Conservation (phyloP, 73 alveolate genomes). For the Tetrahymena thermophila region DNA sequence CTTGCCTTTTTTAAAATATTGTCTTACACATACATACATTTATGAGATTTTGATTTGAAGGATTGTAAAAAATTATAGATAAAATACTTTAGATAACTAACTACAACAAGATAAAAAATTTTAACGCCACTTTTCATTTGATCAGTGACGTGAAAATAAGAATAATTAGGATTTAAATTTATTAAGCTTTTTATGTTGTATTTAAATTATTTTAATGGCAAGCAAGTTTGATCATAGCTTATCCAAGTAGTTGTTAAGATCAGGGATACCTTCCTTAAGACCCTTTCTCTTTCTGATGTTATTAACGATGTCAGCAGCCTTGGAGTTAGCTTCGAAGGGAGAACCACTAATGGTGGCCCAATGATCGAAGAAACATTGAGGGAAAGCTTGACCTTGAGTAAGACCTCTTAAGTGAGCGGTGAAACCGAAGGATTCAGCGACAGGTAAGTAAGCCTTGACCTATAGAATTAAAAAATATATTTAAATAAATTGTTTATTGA, state of each 20-base stretch:
- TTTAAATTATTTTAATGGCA: background rate
- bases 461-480: background rate
- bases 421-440: slow-evolving; percentile 99
- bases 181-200: background rate
- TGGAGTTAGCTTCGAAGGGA: slow-evolving; percentile 61
- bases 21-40: background rate
- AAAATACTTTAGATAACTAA: background rate
- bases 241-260: slow-evolving; percentile 79
- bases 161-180: background rate
- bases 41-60: background rate
- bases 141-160: background rate
- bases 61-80: background rate
- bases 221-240: slow-evolving; percentile 52
- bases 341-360: slow-evolving; percentile 81
- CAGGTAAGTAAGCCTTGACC: slow-evolving; percentile 96
- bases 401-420: slow-evolving; percentile 92
- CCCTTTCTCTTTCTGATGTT: slow-evolving; percentile 92
- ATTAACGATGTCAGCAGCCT: slow-evolving; percentile 61
- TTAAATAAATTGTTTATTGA: background rate
- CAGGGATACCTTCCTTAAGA: slow-evolving; percentile 79
- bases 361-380: slow-evolving; percentile 97
- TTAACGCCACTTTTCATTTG: background rate
- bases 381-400: slow-evolving; percentile 99
- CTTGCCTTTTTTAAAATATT: too few relatives aligned
- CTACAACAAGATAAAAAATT: background rate